Base-by-base conservation (phyloP, 495 filamentous ascomycete genomes). In the Hyaloscypha bicolor region DNA sequence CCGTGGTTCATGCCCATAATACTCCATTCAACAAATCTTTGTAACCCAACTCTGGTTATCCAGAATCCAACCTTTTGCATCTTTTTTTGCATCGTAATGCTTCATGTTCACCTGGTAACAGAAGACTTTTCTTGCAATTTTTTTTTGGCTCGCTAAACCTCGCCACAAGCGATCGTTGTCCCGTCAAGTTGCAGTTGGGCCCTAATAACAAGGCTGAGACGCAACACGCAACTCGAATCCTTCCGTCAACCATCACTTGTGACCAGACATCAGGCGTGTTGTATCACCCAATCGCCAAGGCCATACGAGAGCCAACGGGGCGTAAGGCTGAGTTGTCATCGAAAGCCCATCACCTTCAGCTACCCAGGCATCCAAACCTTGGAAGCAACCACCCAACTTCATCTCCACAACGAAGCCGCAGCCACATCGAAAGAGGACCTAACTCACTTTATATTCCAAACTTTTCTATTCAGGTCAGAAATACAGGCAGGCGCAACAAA, bases 21-120 rank as follows among this genome's bases (percentile, higher is more conserved):
- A 71, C 73, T 73, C 76, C 72, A 70, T 74, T 75, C 66, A 48
- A 39, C 64, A 56, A 74, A 76, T 78, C 76, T 78, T 78, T 78
- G 76, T 66, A 78, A 78, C 48, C 42, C 53, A 71, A 60, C 33
- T 71, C 67, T 69, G 72, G 62, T 70, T 29, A 66, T 25, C 63
- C 67, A 71, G 68, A 72, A 55, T 52, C 11, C 56, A 2, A 45
- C 62, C 61, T 65, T 70, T 65, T 65, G 60, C n/a, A 9, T 58
- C 51, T 63, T 69, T 69, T 63, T 58, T 57, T 33, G 4, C 30
- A 61, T 21, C 48, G 19, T 8, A 60, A n/a, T 19, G 42, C 42
- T 48, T 48, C 42, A 48, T 16, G 16, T 19, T 19, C 42, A 42
- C 12, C 59, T 19, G 14, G 19, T 51, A 19, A n/a, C 45, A 6